phyloP scores from a whole-genome alignment of 2,329 filamentous ascomycete genomes.

The Aureobasidium subglaciale region DNA sequence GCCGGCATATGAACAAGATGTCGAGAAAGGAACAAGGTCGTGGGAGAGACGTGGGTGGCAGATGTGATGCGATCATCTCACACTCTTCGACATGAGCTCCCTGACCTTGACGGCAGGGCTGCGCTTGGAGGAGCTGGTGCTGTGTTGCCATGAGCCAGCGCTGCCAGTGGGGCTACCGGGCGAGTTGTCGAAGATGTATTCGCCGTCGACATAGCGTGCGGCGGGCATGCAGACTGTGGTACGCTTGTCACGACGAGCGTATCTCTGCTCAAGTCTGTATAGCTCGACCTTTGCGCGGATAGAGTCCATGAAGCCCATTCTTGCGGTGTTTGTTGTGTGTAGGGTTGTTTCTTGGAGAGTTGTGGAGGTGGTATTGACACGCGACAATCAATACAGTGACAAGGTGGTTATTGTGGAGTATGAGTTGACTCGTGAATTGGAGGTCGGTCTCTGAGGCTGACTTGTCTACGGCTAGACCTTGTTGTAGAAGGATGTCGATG shows the following conservation, averaged over 20 bases:
- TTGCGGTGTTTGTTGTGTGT: slow-evolving; percentile 24
- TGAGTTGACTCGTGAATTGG: not conserved
- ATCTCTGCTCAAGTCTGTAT: slow-evolving; percentile 90
- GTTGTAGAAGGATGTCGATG: not conserved
- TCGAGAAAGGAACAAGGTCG: not conserved
- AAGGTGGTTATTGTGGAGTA: not conserved
- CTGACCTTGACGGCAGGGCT: slow-evolving; percentile 1
- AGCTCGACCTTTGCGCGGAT: slow-evolving; percentile 79
- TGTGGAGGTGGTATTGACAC: not conserved
- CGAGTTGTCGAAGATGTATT: slow-evolving; percentile 66
- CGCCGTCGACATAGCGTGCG: slow-evolving; percentile 88
- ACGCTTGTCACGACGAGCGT: slow-evolving; percentile 84
- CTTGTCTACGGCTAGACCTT: not conserved
- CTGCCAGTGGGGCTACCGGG: slow-evolving; percentile 1
- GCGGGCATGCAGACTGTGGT: slow-evolving; percentile 84
- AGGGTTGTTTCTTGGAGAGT: not conserved
- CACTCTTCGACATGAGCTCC: slow-evolving; percentile 5
- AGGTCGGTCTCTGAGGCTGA: not conserved
- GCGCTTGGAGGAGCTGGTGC: not conserved
- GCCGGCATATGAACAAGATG: not conserved
- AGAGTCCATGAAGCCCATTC: slow-evolving; percentile 65
- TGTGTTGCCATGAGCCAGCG: not conserved
- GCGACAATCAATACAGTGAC: not conserved
- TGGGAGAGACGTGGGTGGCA: not conserved
- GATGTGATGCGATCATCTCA: not conserved